Percentiles rank a stretch among this genome's conserved stretches.
Evolutionary conservation across 2,329 filamentous ascomycete genomes (phyloP).

Genomic region (Claviceps fusiformis): DNA sequence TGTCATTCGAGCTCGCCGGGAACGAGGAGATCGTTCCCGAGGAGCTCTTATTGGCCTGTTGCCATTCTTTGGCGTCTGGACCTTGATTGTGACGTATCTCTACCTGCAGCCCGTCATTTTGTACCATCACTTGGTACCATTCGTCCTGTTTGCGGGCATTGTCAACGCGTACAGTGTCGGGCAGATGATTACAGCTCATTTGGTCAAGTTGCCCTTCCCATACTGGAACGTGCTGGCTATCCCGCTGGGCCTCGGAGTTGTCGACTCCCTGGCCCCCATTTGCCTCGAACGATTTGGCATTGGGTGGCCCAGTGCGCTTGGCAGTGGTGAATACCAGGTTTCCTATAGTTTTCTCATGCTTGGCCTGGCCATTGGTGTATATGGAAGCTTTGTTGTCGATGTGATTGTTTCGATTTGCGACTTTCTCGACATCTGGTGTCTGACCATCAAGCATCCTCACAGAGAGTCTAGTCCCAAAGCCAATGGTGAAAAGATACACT

Average conservation of each 20-base stretch:
- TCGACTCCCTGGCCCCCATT: conserved; percentile 66
- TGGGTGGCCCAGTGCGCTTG: conserved; percentile 66
- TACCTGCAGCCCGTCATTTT: conserved; percentile 76
- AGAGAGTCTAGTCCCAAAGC: conserved; percentile 25
- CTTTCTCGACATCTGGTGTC: conserved; percentile 94
- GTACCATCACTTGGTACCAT: conserved; percentile 72
- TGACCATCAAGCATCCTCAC: conserved; percentile 83
- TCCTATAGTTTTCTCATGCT: conserved; percentile 83
- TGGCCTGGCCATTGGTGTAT: conserved; percentile 75
- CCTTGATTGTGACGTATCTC: conserved; percentile 63
- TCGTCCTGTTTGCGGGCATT: conserved; percentile 75
- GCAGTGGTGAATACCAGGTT: conserved; percentile 71
- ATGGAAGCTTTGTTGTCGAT: conserved; percentile 93
- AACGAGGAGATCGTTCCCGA: conserved; percentile 57
- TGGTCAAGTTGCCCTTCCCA: conserved; percentile 78
- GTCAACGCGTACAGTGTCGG: conserved; percentile 93
- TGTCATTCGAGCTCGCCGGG: conserved; percentile 68
- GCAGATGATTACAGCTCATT: conserved; percentile 87
- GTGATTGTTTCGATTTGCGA: conserved; percentile 97
- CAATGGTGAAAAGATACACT: conserved; percentile 27
- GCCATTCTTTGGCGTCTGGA: conserved; percentile 71
- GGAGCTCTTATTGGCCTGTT: conserved; percentile 69
- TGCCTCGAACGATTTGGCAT: conserved; percentile 45
- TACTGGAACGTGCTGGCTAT: conserved; percentile 76
- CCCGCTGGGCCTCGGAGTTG: conserved; percentile 63